Conservation (phyloP, 2,329 filamentous ascomycete species). For the Fusarium austroafricanum region DNA sequence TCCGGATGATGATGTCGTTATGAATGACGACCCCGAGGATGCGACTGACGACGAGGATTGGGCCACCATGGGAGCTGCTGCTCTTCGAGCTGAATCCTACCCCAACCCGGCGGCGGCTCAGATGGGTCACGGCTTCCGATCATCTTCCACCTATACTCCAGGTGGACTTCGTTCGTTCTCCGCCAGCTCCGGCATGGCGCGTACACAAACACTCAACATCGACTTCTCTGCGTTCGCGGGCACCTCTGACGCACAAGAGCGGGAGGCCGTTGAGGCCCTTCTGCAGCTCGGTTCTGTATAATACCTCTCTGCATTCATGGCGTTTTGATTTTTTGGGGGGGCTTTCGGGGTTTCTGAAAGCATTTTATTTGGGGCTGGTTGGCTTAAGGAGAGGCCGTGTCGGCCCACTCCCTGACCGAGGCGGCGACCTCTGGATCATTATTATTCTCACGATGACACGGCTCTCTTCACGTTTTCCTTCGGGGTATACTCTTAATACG, state of each 20-base stretch:
- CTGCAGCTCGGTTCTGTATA: slow-evolving; percentile 84
- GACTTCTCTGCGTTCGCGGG: slow-evolving; percentile 63
- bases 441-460: slow-evolving; percentile 51
- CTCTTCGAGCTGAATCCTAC: slow-evolving; percentile 77
- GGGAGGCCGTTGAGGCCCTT: slow-evolving; percentile 83
- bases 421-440: slow-evolving; percentile 49
- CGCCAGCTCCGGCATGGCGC: slow-evolving; percentile 63
- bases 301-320: slow-evolving; percentile 65
- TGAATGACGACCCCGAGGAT: slow-evolving; percentile 83
- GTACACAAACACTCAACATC: slow-evolving; percentile 62
- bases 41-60: slow-evolving; percentile 97
- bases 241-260: slow-evolving; percentile 77
- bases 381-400: slow-evolving; percentile 48
- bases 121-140: slow-evolving; percentile 58
- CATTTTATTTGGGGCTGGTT: slow-evolving; percentile 46
- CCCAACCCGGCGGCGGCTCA: slow-evolving; percentile 66
- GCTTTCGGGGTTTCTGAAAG: slow-evolving; percentile 38
- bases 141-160: slow-evolving; percentile 61
- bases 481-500: slow-evolving; percentile 24
- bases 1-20: slow-evolving; percentile 72
- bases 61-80: slow-evolving; percentile 88
- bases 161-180: slow-evolving; percentile 63
- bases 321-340: slow-evolving; percentile 55
- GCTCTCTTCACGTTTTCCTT: slow-evolving; percentile 36
- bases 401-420: slow-evolving; percentile 47